Conservation (phyloP, 31 red algal species). For the Odonthalia washingtoniensis region DNA sequence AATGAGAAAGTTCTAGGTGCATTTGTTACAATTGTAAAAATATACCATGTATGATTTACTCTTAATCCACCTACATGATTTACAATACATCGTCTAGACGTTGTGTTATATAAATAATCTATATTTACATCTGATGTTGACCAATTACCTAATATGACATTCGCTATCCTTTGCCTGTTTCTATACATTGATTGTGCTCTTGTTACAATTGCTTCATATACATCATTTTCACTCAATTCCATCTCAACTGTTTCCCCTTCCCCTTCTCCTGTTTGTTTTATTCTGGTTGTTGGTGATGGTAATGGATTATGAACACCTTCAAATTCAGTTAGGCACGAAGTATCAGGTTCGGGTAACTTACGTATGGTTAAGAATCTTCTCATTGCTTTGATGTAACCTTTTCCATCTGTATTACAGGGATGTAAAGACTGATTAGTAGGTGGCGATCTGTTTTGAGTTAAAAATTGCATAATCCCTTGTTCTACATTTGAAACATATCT, state of each 20-base stretch:
- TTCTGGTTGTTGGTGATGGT: too few species aligned
- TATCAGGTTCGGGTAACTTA: not conserved
- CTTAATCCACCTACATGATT: not conserved
- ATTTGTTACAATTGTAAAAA: not conserved
- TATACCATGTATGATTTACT: not conserved
- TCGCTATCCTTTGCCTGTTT: not conserved
- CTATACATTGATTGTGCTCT: not conserved
- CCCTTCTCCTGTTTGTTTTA: too few species aligned
- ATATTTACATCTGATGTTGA: not conserved
- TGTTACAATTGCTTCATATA: not conserved
- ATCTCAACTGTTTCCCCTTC: too few species aligned
- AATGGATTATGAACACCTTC: not conserved
- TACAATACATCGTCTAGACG: not conserved
- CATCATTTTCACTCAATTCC: not conserved
- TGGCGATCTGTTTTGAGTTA: not conserved
- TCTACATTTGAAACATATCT: not conserved
- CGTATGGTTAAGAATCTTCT: not conserved
- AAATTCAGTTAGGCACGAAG: not conserved
- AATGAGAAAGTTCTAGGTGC: not conserved
- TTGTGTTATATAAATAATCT: not conserved
- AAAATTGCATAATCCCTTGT: not conserved
- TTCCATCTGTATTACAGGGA: not conserved
- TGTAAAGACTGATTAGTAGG: not conserved
- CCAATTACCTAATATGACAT: not conserved
- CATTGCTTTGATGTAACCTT: not conserved